Base-by-base conservation (phyloP, 306 rosid genomes). In the Hippophae rhamnoides region DNA sequence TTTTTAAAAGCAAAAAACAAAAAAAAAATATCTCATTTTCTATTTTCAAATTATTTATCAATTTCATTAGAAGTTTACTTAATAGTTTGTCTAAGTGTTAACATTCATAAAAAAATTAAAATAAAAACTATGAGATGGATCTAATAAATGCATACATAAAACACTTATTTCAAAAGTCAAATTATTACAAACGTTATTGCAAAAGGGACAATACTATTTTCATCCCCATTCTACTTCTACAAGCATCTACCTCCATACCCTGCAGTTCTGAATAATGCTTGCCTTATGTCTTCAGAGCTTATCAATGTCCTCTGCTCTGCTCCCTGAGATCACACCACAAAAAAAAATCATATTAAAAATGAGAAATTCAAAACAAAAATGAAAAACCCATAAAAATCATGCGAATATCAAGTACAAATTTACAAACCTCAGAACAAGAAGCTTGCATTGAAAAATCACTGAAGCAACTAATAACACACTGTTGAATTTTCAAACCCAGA, bases 211-310 rank as follows among this genome's bases (percentile, higher is more conserved):
- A 13, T 58, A 64, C 49, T n/a, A 67, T 75, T 74, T 51, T 60
- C 65, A 43, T 57, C 54, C 68, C 12, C 50, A 44, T 62, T 63
- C 64, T 81, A 56, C 54, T 62, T 65, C 82, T 90, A 87, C 69
- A 85, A 76, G 71, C 92, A 87, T 68, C 82, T 81, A 14, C 96
- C 97, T 70, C 97, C 96, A 78, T 90, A 90, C 49, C 97, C 97
- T 65, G 97, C 97, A 78, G 82, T 90, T 80, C 96, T 83, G 90
- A 90, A 90, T 18, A 90, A 71, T 62, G 89, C 86, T 71, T 90
- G 89, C 85, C 87, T 87, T 77, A 90, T 74, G 40, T 87, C 97
- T 62, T 84, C 95, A 26, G 80, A 74, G 57, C 72, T 82, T 55
- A 79, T 58, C 56, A 78, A 47, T 64, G 69, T 70, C 62, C 81